A percentile compares a stretch with the other conserved stretches of the same genome.
phyloP scores from a whole-genome alignment of 345 rosid species.

The Camelina sativa region DNA sequence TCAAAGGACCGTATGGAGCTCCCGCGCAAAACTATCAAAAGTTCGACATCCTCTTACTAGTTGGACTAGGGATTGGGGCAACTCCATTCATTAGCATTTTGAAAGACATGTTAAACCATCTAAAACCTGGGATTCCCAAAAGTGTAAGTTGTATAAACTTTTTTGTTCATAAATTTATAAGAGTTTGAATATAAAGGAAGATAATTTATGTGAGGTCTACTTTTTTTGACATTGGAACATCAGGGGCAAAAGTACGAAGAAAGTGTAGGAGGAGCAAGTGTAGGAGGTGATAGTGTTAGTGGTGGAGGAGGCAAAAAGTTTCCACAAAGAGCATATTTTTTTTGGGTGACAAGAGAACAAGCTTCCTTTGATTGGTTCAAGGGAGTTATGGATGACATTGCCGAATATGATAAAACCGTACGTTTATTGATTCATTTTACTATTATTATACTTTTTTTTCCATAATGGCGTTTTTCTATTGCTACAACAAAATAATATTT shows the following conservation, averaged over 20 bases:
- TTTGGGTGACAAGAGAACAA: constrained; percentile 98
- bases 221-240: constrained; percentile 10
- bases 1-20: constrained; percentile 95
- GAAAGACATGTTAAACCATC: constrained; percentile 77
- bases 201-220: background rate
- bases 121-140: constrained; percentile 51
- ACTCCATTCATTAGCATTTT: constrained; percentile 93
- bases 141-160: constrained; percentile 44
- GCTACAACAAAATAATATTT: background rate
- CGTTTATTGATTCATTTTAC: constrained; percentile 23
- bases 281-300: constrained; percentile 48
- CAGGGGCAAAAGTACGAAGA: constrained; percentile 44
- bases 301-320: constrained; percentile 48
- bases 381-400: constrained; percentile 98
- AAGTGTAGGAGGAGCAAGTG: constrained; percentile 42
- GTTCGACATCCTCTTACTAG: constrained; percentile 76
- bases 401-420: constrained; percentile 72
- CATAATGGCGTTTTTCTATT: background rate
- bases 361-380: constrained; percentile 97
- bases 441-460: background rate
- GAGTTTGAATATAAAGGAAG: background rate
- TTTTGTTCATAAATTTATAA: background rate
- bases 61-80: constrained; percentile 95
- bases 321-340: constrained; percentile 92
- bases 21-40: constrained; percentile 89